Base-by-base conservation (phyloP, 768 basidiomycete species). In the Russula emetica region DNA sequence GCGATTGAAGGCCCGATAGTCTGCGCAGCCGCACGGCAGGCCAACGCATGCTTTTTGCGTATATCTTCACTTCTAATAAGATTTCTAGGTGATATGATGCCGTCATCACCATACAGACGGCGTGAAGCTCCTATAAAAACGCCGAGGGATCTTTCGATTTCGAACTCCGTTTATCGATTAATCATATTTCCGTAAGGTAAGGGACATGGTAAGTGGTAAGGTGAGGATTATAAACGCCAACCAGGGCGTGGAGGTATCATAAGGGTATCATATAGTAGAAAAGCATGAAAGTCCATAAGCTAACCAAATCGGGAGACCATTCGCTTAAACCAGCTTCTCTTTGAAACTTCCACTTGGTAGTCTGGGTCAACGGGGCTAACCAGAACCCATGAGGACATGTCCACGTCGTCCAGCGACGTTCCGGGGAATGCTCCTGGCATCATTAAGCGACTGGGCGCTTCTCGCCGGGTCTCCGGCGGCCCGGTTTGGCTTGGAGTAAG, bases 381-480 rank as follows among this genome's bases (percentile, higher is more conserved):
- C 30, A 54, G 24, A 13, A 53, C n/a, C 51, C 51, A 60, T 13
- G 40, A 52, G 24, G 60, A 52, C 32, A 44, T 26, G 7, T 60
- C 60, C 22, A 34, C 52, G 42, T 54, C 52, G 42, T 54, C 53
- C 13, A 34, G 18, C 16, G 40, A 10, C 14, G 16, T 45, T 13
- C 30, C 44, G 5, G 60, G 52, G 24, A 34, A 47, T 3, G 28
- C 28, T 47, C 60, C 60, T 0, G 60, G 51, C 51, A 60, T 60
- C 10, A n/a, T 34, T 13, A 51, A 18, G 49, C 30, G 47, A 18
- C 30, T 52, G 16, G 20, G n/a, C n/a, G 55, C 30, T 45, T 22
- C 20, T 45, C 5, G 4, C 6, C 16, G 42, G 16, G 18, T 20
- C 28, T 44, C 44, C 42, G 22, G 22, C 9, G 44, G 9, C 20